phyloP scores from a whole-genome alignment of 2,329 filamentous ascomycete genomes.

The Cordyceps tenuipes region DNA sequence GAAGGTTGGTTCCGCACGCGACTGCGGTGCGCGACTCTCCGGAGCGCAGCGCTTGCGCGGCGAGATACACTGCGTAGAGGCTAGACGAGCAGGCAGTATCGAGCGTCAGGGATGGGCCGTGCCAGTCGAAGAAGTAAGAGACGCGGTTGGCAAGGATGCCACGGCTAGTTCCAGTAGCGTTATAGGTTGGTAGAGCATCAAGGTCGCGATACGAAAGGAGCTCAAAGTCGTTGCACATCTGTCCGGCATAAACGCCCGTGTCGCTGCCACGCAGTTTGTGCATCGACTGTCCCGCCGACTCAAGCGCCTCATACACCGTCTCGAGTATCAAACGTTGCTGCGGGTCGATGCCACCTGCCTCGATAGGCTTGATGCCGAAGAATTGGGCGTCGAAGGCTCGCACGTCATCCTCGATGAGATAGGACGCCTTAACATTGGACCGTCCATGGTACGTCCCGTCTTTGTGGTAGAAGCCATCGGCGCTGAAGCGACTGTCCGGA shows the following conservation, averaged over 20 bases:
- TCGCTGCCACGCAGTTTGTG: not conserved
- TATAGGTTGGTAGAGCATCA: not conserved
- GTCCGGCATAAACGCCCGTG: constrained; percentile 17
- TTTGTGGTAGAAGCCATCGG: not conserved
- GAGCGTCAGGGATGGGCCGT: not conserved
- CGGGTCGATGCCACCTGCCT: constrained; percentile 29
- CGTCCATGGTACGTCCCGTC: not conserved
- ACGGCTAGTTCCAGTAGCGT: not conserved
- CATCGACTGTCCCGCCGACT: constrained; percentile 10
- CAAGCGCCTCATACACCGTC: constrained; percentile 24
- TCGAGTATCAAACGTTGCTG: constrained; percentile 24
- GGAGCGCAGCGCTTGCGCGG: not conserved
- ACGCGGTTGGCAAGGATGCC: not conserved
- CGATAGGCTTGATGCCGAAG: constrained; percentile 36
- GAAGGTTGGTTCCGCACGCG: no score
- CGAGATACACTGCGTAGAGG: not conserved
- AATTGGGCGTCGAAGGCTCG: constrained; percentile 35
- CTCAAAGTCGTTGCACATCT: constrained; percentile 19
- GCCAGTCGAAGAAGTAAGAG: not conserved
- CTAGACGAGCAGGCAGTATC: not conserved
- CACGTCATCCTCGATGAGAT: constrained; percentile 1
- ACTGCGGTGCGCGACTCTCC: not conserved
- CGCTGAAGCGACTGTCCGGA: not conserved
- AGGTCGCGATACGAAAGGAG: not conserved
- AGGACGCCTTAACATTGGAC: not conserved